Evolutionary conservation across 169 alveolate genomes (phyloP), one percentile per base, ranked within the genome.

Genomic region (Cryptosporidium ryanae): DNA sequence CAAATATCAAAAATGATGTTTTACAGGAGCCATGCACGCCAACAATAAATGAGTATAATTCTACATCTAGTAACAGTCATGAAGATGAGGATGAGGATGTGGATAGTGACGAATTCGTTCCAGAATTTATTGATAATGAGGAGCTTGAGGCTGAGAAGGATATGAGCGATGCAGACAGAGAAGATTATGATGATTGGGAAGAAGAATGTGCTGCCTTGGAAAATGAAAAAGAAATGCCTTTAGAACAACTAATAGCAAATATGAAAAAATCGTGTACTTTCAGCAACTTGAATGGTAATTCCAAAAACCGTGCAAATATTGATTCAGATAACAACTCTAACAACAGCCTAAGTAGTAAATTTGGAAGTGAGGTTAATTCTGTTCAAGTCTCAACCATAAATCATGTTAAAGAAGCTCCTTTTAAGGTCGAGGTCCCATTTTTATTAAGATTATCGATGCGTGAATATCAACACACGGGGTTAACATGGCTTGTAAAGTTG

Each of bases 401-500:
- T 31, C 83, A 87, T 64, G 82, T 84, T 2, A 92, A 23, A 38
- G 92, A 83, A 61, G 71, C 50, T 44, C 61, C 82, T 63, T 21
- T 89, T 67, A 50, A 94, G 23, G 82, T 90, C 54, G 82, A 92
- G 67, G 95, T 93, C 12, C 98, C 98, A 4, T 96, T 92, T 65
- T 90, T 98, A 66, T 82, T 97, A 63, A 94, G 94, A 82, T 98
- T 98, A 55, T 91, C 89, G 8, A 90, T 97, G 82, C 92, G 99
- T 76, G 98, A 96, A 71, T 97, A 97, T 91, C 98, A 98, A 93
- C 91, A 92, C 64, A 96, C 96, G 63, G 99, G 99, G 15, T 93
- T 97, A 31, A 95, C 96, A 76, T 98, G 99, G 99, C 89, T 98
- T 71, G 98, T 95, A n/a, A 95, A 98, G 21, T 91, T 98, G 49